Percentiles rank a stretch among this genome's conserved stretches.
Evolutionary conservation across 495 filamentous ascomycete species (phyloP).

Genomic region (Neurospora tetraspora): DNA sequence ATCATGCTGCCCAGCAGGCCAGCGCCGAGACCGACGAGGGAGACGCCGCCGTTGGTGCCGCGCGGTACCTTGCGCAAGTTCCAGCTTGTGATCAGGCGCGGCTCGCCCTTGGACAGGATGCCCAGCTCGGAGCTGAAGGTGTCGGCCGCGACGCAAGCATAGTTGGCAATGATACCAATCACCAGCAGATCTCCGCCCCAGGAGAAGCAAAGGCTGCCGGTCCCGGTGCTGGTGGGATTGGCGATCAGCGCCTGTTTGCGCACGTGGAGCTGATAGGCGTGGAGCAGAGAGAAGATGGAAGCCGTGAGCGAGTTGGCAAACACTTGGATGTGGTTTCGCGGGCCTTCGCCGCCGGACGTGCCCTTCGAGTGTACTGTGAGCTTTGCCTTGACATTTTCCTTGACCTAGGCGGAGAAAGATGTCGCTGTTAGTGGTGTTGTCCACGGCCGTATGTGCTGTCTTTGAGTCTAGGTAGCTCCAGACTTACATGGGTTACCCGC

Average conservation of each 20-base stretch:
- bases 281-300: constrained; percentile 59
- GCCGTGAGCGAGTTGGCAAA: constrained; percentile 79
- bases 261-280: constrained; percentile 51
- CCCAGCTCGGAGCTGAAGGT: constrained; percentile 92
- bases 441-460: not conserved
- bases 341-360: constrained; percentile 62
- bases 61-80: constrained; percentile 66
- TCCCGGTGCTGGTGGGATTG: constrained; percentile 3
- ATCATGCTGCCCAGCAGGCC: constrained; percentile 66
- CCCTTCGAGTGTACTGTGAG: constrained; percentile 71
- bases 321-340: constrained; percentile 80
- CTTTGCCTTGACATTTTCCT: constrained; percentile 73
- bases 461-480: not conserved
- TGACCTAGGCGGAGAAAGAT: constrained; percentile 43
- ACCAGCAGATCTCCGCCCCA: constrained; percentile 47
- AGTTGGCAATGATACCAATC: constrained; percentile 59
- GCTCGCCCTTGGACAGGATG: constrained; percentile 66
- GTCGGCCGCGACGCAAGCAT: constrained; percentile 83
- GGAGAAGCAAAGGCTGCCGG: constrained; percentile 35
- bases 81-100: constrained; percentile 78
- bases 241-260: constrained; percentile 23
- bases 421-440: not conserved
- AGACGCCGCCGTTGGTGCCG: constrained; percentile 91
- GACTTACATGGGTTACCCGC: constrained; percentile 63
- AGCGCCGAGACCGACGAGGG: constrained; percentile 57